A percentile compares a stretch with the other conserved stretches of the same genome.
Evolutionary conservation across 2,329 filamentous ascomycete species (phyloP).

Genomic region (Sarocladiaceae sp.): DNA sequence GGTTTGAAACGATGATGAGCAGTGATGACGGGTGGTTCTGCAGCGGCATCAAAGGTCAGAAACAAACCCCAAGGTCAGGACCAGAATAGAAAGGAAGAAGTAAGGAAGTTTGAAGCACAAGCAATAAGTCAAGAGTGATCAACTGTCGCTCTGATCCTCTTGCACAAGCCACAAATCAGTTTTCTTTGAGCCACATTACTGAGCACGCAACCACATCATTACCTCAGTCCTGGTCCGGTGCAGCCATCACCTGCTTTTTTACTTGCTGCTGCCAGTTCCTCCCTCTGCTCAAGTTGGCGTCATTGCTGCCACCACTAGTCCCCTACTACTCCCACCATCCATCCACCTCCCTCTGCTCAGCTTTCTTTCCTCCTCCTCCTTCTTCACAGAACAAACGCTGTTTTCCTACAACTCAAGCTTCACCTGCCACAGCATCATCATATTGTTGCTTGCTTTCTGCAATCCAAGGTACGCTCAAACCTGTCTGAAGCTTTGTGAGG

Average conservation of each 20-base stretch:
- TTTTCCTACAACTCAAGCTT: background rate
- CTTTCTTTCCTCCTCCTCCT: conserved; percentile 8
- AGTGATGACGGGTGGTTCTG: background rate
- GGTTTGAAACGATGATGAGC: background rate
- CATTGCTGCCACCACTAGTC: background rate
- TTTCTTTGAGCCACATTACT: too few species aligned
- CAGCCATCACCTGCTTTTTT: conserved; percentile 9
- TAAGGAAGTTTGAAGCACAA: background rate
- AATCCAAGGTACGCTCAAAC: background rate
- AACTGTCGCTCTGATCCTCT: too few species aligned
- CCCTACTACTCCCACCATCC: background rate
- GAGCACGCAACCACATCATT: too few species aligned
- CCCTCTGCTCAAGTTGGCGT: conserved; percentile 12
- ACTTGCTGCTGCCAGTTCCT: background rate
- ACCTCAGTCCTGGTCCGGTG: background rate
- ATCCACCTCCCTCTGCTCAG: conserved; percentile 2
- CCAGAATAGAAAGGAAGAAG: background rate
- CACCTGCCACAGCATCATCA: background rate
- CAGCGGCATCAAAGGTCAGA: too few species aligned
- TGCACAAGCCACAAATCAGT: too few species aligned
- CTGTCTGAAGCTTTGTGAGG: background rate
- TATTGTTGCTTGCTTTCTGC: background rate
- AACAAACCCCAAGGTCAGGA: too few species aligned
- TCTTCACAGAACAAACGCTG: background rate
- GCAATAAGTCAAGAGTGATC: too few species aligned